Percentiles rank a stretch among this genome's conserved stretches.
phyloP scores from a whole-genome alignment of 164 flowering plant species.

The Berberis vulgaris region DNA sequence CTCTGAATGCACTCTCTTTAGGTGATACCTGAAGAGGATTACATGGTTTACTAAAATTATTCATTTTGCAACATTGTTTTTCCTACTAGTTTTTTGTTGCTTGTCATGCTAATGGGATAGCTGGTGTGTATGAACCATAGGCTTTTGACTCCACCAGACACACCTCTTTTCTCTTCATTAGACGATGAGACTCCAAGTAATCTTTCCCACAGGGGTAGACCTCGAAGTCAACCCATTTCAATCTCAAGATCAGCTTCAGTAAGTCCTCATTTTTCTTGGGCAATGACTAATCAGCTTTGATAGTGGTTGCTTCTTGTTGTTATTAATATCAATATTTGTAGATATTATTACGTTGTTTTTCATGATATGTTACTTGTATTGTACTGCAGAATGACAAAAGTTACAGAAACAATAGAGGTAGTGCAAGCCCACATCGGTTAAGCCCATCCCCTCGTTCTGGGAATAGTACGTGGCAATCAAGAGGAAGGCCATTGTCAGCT shows the following conservation, averaged over 20 bases:
- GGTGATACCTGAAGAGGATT: background rate
- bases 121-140: constrained; percentile 28
- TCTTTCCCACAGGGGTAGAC: constrained; percentile 58
- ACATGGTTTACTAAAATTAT: background rate
- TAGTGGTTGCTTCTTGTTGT: background rate
- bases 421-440: constrained; percentile 85
- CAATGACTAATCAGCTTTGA: background rate
- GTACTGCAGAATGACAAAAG: constrained; percentile 67
- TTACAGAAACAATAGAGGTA: constrained; percentile 58
- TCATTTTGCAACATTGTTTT: background rate
- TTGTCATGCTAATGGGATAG: constrained; percentile 5
- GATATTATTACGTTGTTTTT: background rate
- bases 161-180: constrained; percentile 93
- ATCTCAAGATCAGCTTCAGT: constrained; percentile 84
- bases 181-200: constrained; percentile 64
- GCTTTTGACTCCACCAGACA: constrained; percentile 95
- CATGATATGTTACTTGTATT: background rate
- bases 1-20: background rate
- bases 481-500: constrained; percentile 71
- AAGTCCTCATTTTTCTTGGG: constrained; percentile 10
- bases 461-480: constrained; percentile 33
- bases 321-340: background rate
- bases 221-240: constrained; percentile 71
- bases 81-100: background rate
- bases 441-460: constrained; percentile 84